Evolutionary conservation across 2,329 filamentous ascomycete genomes (phyloP), one percentile per base, ranked within the genome.

Genomic region (Aureobasidium sp.): DNA sequence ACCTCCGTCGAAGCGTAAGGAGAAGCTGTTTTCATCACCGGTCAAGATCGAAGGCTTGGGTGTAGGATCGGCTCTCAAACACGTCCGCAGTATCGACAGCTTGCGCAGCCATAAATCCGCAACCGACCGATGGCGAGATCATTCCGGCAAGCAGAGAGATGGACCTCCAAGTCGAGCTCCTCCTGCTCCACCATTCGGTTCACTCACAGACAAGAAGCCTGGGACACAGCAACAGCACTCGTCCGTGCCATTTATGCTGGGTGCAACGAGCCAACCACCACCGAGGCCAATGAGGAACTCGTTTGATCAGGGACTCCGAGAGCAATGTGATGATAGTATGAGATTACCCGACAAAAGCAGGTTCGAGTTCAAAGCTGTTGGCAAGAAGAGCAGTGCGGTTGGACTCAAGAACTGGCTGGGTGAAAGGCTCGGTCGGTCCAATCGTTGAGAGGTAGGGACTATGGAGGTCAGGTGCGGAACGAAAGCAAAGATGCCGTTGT

Each of bases 351-450:
- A 73, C 47, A 64, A 68, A 15, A 72, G 68, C 47, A 66, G 71
- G 12, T 73, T 73, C 60, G 71, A 72, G 60, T 72, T 73, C 64
- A 70, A 70, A 51, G 70, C 70, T 20, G 69, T 72, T 14, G 29
- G 15, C 5, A 58, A 48, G 31, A 64, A 69, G 45, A 65, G 68
- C 42, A 70, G 70, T 62, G 66, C 70, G 20, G 67, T 65, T 17
- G 67, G 66, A 9, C 29, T 69, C 39, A 68, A 66, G 62, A 67
- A 67, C 59, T 65, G 68, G 41, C 64, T 69, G 7, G 34, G 61
- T 25, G 58, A 58, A 31, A 45, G 36, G 34, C 36, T 60, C 8
- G 42, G 55, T 58, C 55, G 55, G 2, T 37, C 29, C 39, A 45
- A 27, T 45, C 27, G 20, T 25, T 57, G 20, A 57, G 11, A 11